These are phyloP conservation scores for Botryobasidium botryosum DNA, from an alignment of 768 basidiomycete genomes.

Conservation along the genomic window DNA sequence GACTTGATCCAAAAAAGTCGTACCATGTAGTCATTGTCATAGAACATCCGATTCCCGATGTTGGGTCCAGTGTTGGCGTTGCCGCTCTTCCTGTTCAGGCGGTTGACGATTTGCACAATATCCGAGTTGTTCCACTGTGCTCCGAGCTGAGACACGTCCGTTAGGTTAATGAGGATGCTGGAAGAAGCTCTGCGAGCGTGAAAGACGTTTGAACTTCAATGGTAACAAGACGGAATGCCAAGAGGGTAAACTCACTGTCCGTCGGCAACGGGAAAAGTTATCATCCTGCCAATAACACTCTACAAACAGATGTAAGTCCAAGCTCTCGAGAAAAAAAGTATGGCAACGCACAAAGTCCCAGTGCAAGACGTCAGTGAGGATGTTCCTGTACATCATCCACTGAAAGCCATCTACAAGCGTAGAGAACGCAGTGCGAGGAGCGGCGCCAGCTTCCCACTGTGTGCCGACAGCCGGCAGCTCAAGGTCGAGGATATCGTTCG, in stretches of 20 bases:
- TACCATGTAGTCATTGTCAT: constrained; percentile 53
- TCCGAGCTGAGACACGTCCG: constrained; percentile 33
- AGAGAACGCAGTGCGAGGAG: constrained; percentile 31
- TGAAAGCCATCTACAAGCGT: constrained; percentile 38
- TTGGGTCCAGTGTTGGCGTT: constrained; percentile 39
- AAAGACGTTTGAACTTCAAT: constrained; percentile 7
- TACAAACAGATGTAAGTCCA: constrained; percentile 17
- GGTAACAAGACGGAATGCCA: too few species aligned
- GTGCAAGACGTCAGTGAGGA: constrained; percentile 36
- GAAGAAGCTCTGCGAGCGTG: constrained; percentile 30
- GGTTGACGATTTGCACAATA: constrained; percentile 25
- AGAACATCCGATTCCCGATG: constrained; percentile 46
- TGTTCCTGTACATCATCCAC: constrained; percentile 58
- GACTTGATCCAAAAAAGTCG: background rate
- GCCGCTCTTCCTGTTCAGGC: constrained; percentile 22
- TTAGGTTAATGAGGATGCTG: constrained; percentile 40
- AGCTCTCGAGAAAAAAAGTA: background rate
- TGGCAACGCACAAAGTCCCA: constrained; percentile 48
- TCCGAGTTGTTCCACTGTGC: constrained; percentile 32
- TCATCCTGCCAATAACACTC: constrained; percentile 49
- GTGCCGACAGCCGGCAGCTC: constrained; percentile 47
- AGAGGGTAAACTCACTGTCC: constrained; percentile 22
- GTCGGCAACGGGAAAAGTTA: constrained; percentile 43
- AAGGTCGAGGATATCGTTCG: constrained; percentile 43
- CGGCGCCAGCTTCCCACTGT: constrained; percentile 30